Conservation (phyloP, 352 stramenopile genomes). For the Blastocystis sp. region DNA sequence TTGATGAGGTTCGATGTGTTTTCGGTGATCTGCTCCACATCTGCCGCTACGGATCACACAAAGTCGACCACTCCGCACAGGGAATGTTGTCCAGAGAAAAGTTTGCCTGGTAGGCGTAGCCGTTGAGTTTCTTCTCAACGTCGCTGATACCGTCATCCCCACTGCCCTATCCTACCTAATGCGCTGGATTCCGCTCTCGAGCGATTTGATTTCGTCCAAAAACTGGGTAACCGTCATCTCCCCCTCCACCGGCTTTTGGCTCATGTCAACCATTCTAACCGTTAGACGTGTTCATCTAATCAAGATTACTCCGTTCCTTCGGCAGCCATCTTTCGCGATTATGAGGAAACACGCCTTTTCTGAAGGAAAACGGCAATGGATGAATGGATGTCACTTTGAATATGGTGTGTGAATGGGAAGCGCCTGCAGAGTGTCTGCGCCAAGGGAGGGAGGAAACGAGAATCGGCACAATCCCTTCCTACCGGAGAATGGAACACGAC, state of each 20-base stretch:
- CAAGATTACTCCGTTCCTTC: constrained; percentile 11
- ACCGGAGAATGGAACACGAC: neutral
- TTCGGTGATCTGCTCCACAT: constrained; percentile 65
- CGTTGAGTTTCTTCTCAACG: constrained; percentile 60
- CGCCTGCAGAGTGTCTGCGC: no score
- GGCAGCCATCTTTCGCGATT: constrained; percentile 4
- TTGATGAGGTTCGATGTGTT: constrained; percentile 59
- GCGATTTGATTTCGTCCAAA: constrained; percentile 38
- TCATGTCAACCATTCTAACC: constrained; percentile 47
- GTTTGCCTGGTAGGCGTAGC: constrained; percentile 61
- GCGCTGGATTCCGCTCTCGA: constrained; percentile 35
- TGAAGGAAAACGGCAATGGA: neutral
- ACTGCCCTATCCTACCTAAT: neutral
- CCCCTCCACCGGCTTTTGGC: constrained; percentile 11
- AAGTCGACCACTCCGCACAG: neutral
- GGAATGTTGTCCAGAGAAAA: constrained; percentile 66
- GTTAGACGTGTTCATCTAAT: neutral
- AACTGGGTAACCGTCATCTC: constrained; percentile 50
- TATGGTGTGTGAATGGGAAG: no score
- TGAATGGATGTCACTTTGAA: no score
- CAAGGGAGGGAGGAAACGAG: neutral
- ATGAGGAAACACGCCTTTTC: neutral
- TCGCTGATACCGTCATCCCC: neutral
- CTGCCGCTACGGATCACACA: constrained; percentile 3
- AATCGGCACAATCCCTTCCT: neutral